Evolutionary conservation across 768 basidiomycete species (phyloP).

Genomic region (Mycena filopes): DNA sequence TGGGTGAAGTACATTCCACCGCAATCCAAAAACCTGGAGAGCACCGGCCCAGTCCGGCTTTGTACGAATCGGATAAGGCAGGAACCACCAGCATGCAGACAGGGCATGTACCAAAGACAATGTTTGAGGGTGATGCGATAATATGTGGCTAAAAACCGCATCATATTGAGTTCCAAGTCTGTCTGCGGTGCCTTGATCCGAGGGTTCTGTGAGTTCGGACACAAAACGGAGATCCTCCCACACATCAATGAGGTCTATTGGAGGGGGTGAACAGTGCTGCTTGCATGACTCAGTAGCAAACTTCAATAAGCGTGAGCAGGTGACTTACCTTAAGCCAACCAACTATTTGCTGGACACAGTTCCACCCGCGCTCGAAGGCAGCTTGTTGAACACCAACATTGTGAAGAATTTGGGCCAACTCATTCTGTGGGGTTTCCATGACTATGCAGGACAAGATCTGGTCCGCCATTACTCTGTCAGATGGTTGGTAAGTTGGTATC

Average conservation of each 20-base stretch:
- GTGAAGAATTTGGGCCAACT: constrained; percentile 1
- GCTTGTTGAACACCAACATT: neutral
- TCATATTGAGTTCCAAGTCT: too few relatives aligned
- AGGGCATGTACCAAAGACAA: neutral
- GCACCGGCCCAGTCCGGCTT: too few relatives aligned
- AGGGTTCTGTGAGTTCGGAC: neutral
- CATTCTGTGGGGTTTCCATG: neutral
- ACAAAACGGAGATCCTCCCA: constrained; percentile 11
- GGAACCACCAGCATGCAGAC: neutral
- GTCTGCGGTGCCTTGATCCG: too few relatives aligned
- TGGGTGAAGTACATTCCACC: constrained; percentile 8
- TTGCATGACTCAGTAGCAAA: neutral
- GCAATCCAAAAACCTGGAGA: constrained; percentile 3
- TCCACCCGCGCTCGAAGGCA: too few relatives aligned
- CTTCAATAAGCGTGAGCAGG: neutral
- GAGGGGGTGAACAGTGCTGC: neutral
- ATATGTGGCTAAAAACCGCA: neutral
- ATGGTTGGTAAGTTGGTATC: neutral
- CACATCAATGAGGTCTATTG: neutral
- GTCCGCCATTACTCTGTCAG: too few relatives aligned
- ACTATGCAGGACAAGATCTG: too few relatives aligned
- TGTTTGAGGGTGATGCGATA: neutral
- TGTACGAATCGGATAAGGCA: too few relatives aligned
- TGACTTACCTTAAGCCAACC: constrained; percentile 10
- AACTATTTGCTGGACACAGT: neutral